phyloP scores from a whole-genome alignment of 2,329 filamentous ascomycete genomes.

The Ascomycota sp. region DNA sequence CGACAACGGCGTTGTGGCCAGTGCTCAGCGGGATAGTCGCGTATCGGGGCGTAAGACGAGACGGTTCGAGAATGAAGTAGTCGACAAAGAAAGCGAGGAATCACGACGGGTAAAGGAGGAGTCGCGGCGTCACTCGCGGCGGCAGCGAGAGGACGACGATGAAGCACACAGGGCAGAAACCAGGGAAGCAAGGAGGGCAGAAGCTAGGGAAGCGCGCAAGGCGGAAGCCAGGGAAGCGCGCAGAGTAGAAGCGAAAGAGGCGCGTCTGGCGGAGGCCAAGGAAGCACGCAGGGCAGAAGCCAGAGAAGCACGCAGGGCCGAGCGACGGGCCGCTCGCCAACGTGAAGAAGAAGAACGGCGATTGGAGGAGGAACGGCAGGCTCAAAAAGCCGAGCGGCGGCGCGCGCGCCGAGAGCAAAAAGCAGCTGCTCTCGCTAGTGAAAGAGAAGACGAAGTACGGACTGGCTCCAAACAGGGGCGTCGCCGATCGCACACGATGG shows the following conservation, averaged over 20 bases:
- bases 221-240: conserved; percentile 12
- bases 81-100: conserved; percentile 21
- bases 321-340: conserved; percentile 24
- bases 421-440: conserved; percentile 18
- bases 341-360: conserved; percentile 27
- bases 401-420: conserved; percentile 26
- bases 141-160: conserved; percentile 32
- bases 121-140: conserved; percentile 29
- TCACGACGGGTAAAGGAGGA: conserved; percentile 33
- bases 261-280: conserved; percentile 13
- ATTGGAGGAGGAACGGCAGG: conserved; percentile 24
- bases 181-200: conserved; percentile 26
- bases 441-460: conserved; percentile 23
- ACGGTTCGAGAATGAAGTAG: conserved; percentile 27
- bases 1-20: conserved; percentile 21
- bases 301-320: conserved; percentile 33
- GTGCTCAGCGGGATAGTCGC: conserved; percentile 37
- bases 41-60: conserved; percentile 38
- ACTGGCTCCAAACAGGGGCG: conserved; percentile 24
- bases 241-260: conserved; percentile 34
- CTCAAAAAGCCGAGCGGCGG: conserved; percentile 26
- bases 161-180: conserved; percentile 31
- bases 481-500: conserved; percentile 22
- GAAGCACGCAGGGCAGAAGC: conserved; percentile 29
- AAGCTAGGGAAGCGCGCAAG: too few relatives aligned